Conservation (phyloP, 1,284 basidiomycete genomes). For the Pholiota adiposa region DNA sequence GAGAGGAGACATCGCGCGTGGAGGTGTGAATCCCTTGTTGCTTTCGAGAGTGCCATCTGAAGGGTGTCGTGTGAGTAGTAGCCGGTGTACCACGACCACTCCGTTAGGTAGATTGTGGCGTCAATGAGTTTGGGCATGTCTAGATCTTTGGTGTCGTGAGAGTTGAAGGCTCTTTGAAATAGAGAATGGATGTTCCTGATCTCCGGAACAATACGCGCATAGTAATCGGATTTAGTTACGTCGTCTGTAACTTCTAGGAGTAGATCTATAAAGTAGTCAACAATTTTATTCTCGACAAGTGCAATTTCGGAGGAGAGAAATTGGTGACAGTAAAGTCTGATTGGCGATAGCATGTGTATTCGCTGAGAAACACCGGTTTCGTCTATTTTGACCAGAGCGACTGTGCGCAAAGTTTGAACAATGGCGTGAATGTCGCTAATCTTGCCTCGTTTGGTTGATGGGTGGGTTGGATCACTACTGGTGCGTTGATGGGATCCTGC, state of each 20-base stretch:
- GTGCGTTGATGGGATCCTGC: no score
- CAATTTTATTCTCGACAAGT: neutral
- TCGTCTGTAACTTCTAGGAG: neutral
- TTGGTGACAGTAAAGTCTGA: neutral
- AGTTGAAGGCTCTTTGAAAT: neutral
- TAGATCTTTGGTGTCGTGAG: neutral
- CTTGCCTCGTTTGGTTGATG: neutral
- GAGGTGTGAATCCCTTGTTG: neutral
- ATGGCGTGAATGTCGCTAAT: neutral
- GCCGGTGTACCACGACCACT: conserved; percentile 1
- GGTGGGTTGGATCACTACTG: no score
- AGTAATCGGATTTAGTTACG: neutral
- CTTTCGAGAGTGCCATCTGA: neutral
- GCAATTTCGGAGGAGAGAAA: neutral
- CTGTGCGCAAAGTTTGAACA: neutral
- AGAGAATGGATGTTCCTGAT: conserved; percentile 1
- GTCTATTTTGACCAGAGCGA: neutral
- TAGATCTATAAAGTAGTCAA: neutral
- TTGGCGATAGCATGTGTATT: conserved; percentile 1
- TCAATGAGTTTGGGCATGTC: neutral
- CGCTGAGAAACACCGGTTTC: neutral
- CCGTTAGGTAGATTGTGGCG: neutral
- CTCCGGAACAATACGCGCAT: neutral
- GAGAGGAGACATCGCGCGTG: neutral
- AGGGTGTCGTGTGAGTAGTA: neutral